These are phyloP conservation scores for Phlebiopsis flavidoalba DNA, from an alignment of 768 basidiomycete genomes.

Conservation along the genomic window DNA sequence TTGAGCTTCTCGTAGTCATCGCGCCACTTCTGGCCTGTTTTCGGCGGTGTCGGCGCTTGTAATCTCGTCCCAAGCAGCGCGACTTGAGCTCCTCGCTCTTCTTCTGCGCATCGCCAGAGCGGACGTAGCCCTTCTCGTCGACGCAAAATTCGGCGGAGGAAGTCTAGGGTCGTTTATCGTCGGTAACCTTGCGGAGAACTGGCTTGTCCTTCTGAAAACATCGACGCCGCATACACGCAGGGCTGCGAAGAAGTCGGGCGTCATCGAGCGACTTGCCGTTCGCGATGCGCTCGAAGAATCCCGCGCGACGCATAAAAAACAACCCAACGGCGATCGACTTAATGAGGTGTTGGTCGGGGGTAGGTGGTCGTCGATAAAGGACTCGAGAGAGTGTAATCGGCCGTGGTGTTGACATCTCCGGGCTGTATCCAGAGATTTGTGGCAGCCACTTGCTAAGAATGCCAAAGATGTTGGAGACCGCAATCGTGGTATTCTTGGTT, in stretches of 20 bases:
- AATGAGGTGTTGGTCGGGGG: slow-evolving; percentile 56
- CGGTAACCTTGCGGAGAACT: slow-evolving; percentile 46
- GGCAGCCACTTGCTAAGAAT: slow-evolving; percentile 54
- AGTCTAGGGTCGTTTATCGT: slow-evolving; percentile 46
- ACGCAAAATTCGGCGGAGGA: slow-evolving; percentile 48
- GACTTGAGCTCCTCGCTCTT: slow-evolving; percentile 39
- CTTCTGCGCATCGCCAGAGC: slow-evolving; percentile 38
- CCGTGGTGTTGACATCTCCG: slow-evolving; percentile 37
- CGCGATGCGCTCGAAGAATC: slow-evolving; percentile 52
- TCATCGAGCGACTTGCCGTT: slow-evolving; percentile 44
- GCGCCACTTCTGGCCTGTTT: slow-evolving; percentile 50
- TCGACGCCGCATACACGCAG: slow-evolving; percentile 40
- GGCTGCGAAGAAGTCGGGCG: slow-evolving; percentile 36
- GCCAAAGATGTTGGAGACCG: slow-evolving; percentile 51
- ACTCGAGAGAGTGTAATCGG: slow-evolving; percentile 41
- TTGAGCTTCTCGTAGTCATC: slow-evolving; percentile 41
- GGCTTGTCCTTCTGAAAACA: slow-evolving; percentile 47
- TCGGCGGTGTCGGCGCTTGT: slow-evolving; percentile 38
- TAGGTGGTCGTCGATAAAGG: slow-evolving; percentile 58
- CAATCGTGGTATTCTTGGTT: slow-evolving; percentile 55
- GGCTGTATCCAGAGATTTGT: slow-evolving; percentile 46
- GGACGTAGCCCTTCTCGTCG: slow-evolving; percentile 45
- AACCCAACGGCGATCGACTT: slow-evolving; percentile 43
- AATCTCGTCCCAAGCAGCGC: slow-evolving; percentile 48
- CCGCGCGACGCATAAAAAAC: too few species aligned